Conservation (phyloP, 2,329 filamentous ascomycete species). For the Thielaviopsis euricoi region DNA sequence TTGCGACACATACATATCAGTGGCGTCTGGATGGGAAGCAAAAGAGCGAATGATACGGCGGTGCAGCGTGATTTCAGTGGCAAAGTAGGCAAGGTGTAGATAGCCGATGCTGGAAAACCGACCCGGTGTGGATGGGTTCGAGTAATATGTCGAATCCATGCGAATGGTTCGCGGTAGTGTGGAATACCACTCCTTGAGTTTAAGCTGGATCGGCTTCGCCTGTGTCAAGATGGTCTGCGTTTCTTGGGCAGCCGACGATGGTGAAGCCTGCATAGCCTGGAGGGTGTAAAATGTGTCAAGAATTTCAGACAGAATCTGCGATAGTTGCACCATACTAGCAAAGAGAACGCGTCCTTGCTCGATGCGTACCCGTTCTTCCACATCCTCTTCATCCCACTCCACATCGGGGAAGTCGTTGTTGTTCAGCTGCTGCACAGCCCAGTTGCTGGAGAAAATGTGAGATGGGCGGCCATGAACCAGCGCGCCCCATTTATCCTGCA, state of each 20-base stretch:
- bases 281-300: conserved; percentile 72
- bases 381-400: conserved; percentile 45
- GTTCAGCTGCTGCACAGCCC: conserved; percentile 55
- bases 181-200: conserved; percentile 68
- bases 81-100: conserved; percentile 82
- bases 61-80: conserved; percentile 85
- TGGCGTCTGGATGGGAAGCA: conserved; percentile 22
- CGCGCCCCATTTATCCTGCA: conserved; percentile 86
- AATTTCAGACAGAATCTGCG: conserved; percentile 61
- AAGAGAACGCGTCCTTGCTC: conserved; percentile 56
- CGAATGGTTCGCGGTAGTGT: conserved; percentile 45
- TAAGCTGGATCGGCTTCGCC: conserved; percentile 68
- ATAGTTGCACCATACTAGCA: conserved; percentile 58
- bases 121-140: conserved; percentile 15
- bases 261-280: conserved; percentile 53
- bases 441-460: conserved; percentile 52
- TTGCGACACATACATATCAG: conserved; percentile 71
- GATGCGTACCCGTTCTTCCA: conserved; percentile 46
- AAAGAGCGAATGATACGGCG: conserved; percentile 78
- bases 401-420: conserved; percentile 57
- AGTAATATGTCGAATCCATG: conserved; percentile 36
- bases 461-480: conserved; percentile 74
- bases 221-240: conserved; percentile 57
- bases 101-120: conserved; percentile 52
- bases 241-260: conserved; percentile 49